Evolutionary conservation across 805 yeast species (phyloP), one percentile per base, ranked within the genome.

Genomic region (Saccharomyces eubayanus): DNA sequence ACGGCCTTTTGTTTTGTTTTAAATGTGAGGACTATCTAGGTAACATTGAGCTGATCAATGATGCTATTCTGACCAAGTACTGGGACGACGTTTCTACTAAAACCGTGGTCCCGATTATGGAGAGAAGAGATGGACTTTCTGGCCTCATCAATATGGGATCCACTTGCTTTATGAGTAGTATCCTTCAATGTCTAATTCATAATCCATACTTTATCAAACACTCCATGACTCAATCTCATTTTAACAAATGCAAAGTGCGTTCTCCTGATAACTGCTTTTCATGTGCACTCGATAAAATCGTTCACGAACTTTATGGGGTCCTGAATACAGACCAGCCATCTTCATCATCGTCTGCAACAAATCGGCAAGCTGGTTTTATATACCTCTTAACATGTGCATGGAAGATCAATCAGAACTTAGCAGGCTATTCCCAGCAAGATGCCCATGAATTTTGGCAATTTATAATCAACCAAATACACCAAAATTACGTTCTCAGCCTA

Each of bases 391-490:
- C 81, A n/a, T 88, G 96, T 11, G 85, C 96, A 1, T 90, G 97
- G 92, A 84, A 84, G 62, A 84, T 85, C 48, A 87, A 89, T 61
- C 81, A 87, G 59, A 80, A 89, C 31, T 78, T 94, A 55, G 96
- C 97, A 0, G 99, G 99, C 1, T 91, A 91, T 60, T 86, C 94
- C 36, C 97, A 94, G 70, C 99, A 94, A 70, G 99, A 94, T 68
- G 98, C 99, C 0, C 99, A 94, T 71, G 99, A 94, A 70, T 94
- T 92, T 70, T 85, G 96, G 85, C 97, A 94, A 66, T 91, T 92
- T 66, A 65, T 92, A 29, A 75, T 92, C 41, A 87, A 92, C 69
- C 96, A 90, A 69, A 70, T 94, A 53, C 99, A 94, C 54, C 62
- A 65, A 43, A 76, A 71, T 36, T 60, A 69, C 28, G 59, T 57